These are phyloP conservation scores for Globisporangium uncinulatum DNA, from an alignment of 352 stramenopile species.

Conservation along the genomic window DNA sequence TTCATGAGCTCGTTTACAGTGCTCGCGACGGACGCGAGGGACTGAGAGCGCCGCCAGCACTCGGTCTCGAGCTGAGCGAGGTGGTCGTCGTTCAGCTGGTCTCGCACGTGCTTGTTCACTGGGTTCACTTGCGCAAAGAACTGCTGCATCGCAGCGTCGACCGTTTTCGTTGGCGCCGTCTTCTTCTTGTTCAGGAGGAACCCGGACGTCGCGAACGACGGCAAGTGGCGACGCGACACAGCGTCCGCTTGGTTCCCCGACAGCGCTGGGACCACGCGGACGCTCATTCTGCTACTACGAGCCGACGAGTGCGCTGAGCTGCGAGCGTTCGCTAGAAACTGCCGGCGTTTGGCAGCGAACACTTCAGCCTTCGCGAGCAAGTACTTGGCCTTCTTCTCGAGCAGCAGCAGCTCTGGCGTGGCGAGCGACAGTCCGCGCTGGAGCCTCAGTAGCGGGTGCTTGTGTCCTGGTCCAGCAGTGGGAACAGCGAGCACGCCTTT, in stretches of 20 bases:
- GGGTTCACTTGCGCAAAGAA: constrained; percentile 56
- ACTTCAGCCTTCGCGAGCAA: constrained; percentile 40
- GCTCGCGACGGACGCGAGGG: constrained; percentile 28
- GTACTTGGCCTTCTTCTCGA: constrained; percentile 66
- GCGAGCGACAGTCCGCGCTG: constrained; percentile 14
- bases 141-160: constrained; percentile 27
- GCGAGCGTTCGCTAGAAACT: constrained; percentile 4
- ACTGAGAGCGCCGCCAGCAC: constrained; percentile 45
- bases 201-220: neutral
- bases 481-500: constrained; percentile 18
- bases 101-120: constrained; percentile 41
- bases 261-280: neutral
- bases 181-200: constrained; percentile 12
- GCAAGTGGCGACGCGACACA: constrained; percentile 2
- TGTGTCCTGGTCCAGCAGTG: neutral
- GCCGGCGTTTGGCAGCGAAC: constrained; percentile 24
- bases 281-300: constrained; percentile 4
- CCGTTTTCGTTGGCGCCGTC: constrained; percentile 16
- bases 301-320: neutral
- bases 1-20: constrained; percentile 28
- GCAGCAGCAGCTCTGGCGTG: constrained; percentile 30
- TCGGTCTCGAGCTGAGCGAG: constrained; percentile 40
- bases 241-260: neutral
- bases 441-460: neutral
- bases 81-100: constrained; percentile 31